Evolutionary conservation across 148 eudicot genomes (phyloP), one percentile per base, ranked within the genome.

Genomic region (Rhododendron ovatum): DNA sequence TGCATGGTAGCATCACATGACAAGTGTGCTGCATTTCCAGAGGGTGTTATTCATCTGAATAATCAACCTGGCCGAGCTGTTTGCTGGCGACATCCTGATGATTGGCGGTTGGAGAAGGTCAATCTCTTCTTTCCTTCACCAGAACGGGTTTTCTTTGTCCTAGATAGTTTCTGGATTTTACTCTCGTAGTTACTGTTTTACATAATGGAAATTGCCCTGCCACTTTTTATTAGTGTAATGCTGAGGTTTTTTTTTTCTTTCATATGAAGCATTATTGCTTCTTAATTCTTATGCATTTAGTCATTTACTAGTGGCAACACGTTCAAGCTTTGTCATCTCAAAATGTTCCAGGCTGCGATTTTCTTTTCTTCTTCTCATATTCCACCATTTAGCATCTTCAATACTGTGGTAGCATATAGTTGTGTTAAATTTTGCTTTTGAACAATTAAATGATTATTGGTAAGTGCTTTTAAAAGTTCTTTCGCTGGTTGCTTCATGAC

Each of bases 1-100:
- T 96, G 99, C 89, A 90, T 87, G 59, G 78, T 96, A 84, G 98
- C 99, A 82, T 92, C 96, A 80, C 95, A 96, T 88, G 90, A 87
- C 79, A 93, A 92, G 86, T 96, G 99, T 85, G 94, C 94, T 85
- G 92, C 99, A 35, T 96, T 95, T 91, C 99, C 95, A 63, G 94
- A 93, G 84, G 84, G 91, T 84, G 94, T 96, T 67, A 81, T 91
- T 43, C 90, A 88, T 81, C 73, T 91, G 55, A 84, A 86, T 75
- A 92, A 90, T 57, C 92, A 89, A 82, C 90, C 92, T 57, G 93
- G 95, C 41, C 91, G 92, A 90, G 95, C 91, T 84, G 89, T 96
- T 86, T 95, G 99, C 87, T 96, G 98, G 99, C 93, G 91, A 91
- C 99, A 96, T 92, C 86, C 91, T 43, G 47, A 88, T 39, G 96